These are phyloP conservation scores for Cladosporium sp. DNA, from an alignment of 2,329 filamentous ascomycete species.

Conservation along the genomic window DNA sequence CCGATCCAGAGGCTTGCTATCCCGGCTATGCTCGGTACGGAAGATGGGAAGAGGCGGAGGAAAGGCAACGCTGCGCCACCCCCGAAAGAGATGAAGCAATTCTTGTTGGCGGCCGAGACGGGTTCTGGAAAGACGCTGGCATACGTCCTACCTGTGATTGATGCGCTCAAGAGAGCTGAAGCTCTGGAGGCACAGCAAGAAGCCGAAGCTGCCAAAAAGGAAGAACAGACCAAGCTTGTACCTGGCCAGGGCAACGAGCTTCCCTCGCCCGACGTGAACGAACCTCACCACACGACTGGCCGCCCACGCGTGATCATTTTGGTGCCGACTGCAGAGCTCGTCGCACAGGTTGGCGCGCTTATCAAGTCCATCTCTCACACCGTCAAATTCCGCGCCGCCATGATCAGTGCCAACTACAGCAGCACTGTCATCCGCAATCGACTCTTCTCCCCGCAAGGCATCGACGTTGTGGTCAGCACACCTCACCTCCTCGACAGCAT, in stretches of 20 bases:
- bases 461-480: conserved; percentile 82
- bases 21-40: conserved; percentile 64
- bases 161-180: conserved; percentile 72
- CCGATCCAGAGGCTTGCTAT: conserved; percentile 87
- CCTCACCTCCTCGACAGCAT: conserved; percentile 86
- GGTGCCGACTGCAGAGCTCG: conserved; percentile 86
- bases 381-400: conserved; percentile 77
- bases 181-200: conserved; percentile 48
- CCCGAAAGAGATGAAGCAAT: conserved; percentile 49
- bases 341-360: conserved; percentile 75
- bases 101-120: conserved; percentile 87
- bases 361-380: conserved; percentile 78
- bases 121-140: conserved; percentile 95
- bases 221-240: conserved; percentile 27
- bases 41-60: conserved; percentile 33
- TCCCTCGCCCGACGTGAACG: conserved; percentile 49
- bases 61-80: conserved; percentile 22
- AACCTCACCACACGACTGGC: conserved; percentile 66
- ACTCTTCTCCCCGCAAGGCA: conserved; percentile 71
- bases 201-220: conserved; percentile 23
- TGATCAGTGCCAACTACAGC: conserved; percentile 71
- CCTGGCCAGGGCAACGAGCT: conserved; percentile 12
- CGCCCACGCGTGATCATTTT: conserved; percentile 79
- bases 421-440: conserved; percentile 75
- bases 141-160: conserved; percentile 77